These are phyloP conservation scores for Ilyonectria robusta DNA, from an alignment of 2,329 filamentous ascomycete genomes.

Conservation along the genomic window DNA sequence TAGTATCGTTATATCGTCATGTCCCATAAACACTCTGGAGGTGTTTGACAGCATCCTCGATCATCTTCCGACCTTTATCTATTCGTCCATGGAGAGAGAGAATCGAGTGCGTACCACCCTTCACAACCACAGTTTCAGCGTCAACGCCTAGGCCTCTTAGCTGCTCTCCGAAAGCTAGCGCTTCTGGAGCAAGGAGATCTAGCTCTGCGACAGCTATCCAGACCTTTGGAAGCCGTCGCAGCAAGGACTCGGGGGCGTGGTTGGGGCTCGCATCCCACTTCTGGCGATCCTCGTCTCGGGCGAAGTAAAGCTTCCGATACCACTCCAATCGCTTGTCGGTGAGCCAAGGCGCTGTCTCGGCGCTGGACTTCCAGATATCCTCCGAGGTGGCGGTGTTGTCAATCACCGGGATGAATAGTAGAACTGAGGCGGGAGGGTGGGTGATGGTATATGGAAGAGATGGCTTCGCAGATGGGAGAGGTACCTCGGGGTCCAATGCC, in stretches of 20 bases:
- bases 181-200: slow-evolving; percentile 53
- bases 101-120: slow-evolving; percentile 46
- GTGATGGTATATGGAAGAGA: slow-evolving; percentile 27
- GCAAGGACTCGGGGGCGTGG: slow-evolving; percentile 41
- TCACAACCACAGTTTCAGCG: slow-evolving; percentile 34
- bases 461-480: slow-evolving; percentile 37
- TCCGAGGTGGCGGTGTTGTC: slow-evolving; percentile 52
- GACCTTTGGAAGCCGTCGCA: slow-evolving; percentile 48
- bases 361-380: slow-evolving; percentile 44
- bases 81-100: slow-evolving; percentile 46
- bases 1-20: neutral
- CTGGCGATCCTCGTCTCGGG: slow-evolving; percentile 39
- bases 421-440: slow-evolving; percentile 29
- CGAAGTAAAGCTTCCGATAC: slow-evolving; percentile 54
- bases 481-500: slow-evolving; percentile 28
- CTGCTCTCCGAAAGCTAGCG: slow-evolving; percentile 46
- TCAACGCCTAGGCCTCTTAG: slow-evolving; percentile 42
- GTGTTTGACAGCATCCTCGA: slow-evolving; percentile 41
- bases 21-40: slow-evolving; percentile 39
- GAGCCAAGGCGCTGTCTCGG: slow-evolving; percentile 51
- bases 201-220: slow-evolving; percentile 52
- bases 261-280: slow-evolving; percentile 53
- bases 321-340: slow-evolving; percentile 53
- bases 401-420: slow-evolving; percentile 52
- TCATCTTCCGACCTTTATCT: slow-evolving; percentile 42